Percentiles rank a stretch among this genome's conserved stretches.
Conservation (phyloP, 345 rosid genomes). For the Triadica sebifera region DNA sequence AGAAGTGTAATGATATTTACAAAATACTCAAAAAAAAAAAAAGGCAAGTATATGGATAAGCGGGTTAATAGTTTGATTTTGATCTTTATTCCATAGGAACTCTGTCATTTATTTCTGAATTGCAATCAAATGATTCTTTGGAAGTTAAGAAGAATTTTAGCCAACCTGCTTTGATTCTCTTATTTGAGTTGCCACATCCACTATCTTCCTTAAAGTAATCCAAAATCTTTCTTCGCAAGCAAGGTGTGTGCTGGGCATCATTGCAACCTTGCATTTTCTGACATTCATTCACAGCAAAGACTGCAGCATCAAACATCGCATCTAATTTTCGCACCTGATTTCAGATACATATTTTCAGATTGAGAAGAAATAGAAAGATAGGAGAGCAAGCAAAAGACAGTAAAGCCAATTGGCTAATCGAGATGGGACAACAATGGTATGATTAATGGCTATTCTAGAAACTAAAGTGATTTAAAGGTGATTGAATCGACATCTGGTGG, state of each 20-base stretch:
- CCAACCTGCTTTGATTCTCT: constrained; percentile 52
- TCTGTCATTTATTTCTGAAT: constrained; percentile 1
- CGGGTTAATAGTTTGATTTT: background rate
- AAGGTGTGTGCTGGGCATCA: constrained; percentile 47
- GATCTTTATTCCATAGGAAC: too few species aligned
- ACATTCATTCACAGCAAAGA: constrained; percentile 40
- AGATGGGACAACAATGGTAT: background rate
- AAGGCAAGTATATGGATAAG: background rate
- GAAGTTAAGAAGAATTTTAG: constrained; percentile 5
- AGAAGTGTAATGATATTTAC: constrained; percentile 19
- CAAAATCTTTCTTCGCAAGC: constrained; percentile 53
- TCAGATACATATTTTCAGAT: constrained; percentile 4
- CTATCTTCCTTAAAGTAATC: constrained; percentile 52
- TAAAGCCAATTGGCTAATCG: background rate
- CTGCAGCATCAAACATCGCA: constrained; percentile 46
- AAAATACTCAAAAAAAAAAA: background rate
- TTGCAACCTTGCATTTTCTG: constrained; percentile 44
- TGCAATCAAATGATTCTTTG: constrained; percentile 2
- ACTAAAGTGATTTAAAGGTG: background rate
- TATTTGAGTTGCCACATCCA: constrained; percentile 25
- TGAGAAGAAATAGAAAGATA: background rate
- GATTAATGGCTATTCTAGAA: background rate
- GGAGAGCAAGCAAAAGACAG: background rate
- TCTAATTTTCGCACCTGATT: constrained; percentile 53
- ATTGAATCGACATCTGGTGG: background rate